Evolutionary conservation across 768 basidiomycete genomes (phyloP).

Genomic region (Suillus tomentosus): DNA sequence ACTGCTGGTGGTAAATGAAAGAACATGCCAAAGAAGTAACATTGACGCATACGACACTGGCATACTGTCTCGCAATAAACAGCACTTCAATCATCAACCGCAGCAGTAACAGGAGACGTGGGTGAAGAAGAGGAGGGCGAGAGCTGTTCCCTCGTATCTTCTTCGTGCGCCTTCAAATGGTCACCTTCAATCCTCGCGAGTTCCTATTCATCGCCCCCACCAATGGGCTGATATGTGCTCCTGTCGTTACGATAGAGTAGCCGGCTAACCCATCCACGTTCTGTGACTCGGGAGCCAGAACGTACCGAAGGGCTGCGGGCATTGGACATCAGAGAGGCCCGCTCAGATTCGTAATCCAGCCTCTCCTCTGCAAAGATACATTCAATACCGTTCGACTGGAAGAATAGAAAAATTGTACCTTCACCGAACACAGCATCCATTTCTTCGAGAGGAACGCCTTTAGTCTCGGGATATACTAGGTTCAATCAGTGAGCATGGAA

Average conservation of each 20-base stretch:
- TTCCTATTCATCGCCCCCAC: slow-evolving; percentile 55
- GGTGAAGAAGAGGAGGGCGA: slow-evolving; percentile 19
- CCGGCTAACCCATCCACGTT: slow-evolving; percentile 51
- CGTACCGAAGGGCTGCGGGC: slow-evolving; percentile 37
- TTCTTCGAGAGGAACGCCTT: slow-evolving; percentile 84
- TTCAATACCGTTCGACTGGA: slow-evolving; percentile 19
- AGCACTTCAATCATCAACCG: slow-evolving; percentile 13
- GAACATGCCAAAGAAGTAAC: slow-evolving; percentile 13
- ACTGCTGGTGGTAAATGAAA: slow-evolving; percentile 14
- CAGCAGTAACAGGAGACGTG: slow-evolving; percentile 14
- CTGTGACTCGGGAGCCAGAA: slow-evolving; percentile 25
- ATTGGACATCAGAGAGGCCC: slow-evolving; percentile 53
- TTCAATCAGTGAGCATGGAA: slow-evolving; percentile 14
- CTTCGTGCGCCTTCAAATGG: slow-evolving; percentile 29
- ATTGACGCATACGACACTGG: slow-evolving; percentile 12
- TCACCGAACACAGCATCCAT: slow-evolving; percentile 92
- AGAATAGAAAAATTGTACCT: slow-evolving; percentile 43
- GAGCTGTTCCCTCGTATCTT: slow-evolving; percentile 22
- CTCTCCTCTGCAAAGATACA: slow-evolving; percentile 48
- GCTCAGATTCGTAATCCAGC: slow-evolving; percentile 66
- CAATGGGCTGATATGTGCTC: slow-evolving; percentile 50
- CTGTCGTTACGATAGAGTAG: slow-evolving; percentile 47
- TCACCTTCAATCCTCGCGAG: slow-evolving; percentile 51
- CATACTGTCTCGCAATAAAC: slow-evolving; percentile 13
- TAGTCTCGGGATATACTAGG: slow-evolving; percentile 84